A percentile compares a stretch with the other conserved stretches of the same genome.
Conservation (phyloP, 2,329 filamentous ascomycete species). For the Colletotrichum sp. region DNA sequence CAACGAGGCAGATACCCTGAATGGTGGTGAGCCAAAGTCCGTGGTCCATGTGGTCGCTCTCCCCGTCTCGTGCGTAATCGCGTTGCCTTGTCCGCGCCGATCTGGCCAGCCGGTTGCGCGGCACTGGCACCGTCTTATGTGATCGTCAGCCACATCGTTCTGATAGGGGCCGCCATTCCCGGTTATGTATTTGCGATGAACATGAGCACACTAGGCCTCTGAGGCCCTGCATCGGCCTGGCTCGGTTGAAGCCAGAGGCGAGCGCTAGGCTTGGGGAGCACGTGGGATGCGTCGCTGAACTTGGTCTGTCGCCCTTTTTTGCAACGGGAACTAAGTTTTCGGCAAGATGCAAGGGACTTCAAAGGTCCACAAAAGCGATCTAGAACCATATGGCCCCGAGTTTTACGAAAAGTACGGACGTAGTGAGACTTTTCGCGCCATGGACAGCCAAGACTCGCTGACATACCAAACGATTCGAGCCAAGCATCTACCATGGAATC, state of each 20-base stretch:
- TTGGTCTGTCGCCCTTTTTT: neutral
- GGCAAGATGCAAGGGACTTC: neutral
- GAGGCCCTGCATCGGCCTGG: too few species aligned
- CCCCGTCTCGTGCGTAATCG: neutral
- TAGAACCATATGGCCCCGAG: neutral
- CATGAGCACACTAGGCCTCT: neutral
- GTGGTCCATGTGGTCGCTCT: neutral
- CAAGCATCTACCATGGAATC: neutral
- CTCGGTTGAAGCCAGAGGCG: neutral
- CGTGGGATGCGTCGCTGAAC: neutral
- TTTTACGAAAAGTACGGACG: neutral
- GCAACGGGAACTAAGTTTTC: neutral
- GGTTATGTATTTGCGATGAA: neutral
- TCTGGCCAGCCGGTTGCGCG: neutral
- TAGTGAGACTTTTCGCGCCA: neutral
- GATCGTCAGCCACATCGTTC: neutral
- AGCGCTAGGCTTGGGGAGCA: neutral
- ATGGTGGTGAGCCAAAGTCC: neutral
- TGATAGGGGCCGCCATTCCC: neutral
- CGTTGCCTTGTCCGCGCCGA: neutral
- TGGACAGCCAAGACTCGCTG: neutral
- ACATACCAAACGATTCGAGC: neutral
- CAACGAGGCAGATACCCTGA: neutral
- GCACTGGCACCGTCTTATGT: neutral
- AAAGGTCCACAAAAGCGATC: neutral